Base-by-base conservation (phyloP, 2,329 filamentous ascomycete species). In the Apiospora pterosperma region DNA sequence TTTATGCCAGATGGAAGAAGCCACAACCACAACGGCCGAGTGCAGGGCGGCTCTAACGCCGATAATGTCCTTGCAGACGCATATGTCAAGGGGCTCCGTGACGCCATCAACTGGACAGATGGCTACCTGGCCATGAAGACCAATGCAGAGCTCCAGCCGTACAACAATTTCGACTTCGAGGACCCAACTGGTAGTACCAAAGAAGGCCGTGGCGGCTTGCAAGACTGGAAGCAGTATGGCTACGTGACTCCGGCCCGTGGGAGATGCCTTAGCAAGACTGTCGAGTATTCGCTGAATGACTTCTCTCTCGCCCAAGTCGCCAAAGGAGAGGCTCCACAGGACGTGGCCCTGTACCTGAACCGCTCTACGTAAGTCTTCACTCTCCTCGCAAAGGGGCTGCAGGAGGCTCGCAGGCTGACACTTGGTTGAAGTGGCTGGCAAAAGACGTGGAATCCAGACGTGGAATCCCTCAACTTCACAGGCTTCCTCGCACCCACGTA, bases 261-360 rank as follows among this genome's bases (percentile, higher is more conserved):
- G 67, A 84, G 93, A 25, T 92, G 88, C 1, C 83, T 61, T 19
- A 61, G 87, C 42, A 78, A 91, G 10, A 93, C 90, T 0, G 84
- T 93, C 1, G 91, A 93, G 73, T 94, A 94, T 73, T 87, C 89
- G 8, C 93, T 93, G 75, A 88, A 93, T 68, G 91, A 93, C 76
- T 94, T 87, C 70, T 88, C 86, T 67, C 88, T 92, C 64, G 81
- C 87, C 0, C 80, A 87, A 60, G 85, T 92, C 63, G 90, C 90
- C 0, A 80, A 81, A 10, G 80, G 78, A 0, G 74, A 91, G 39
- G 85, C 85, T 1, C 81, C 85, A 11, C 78, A 79, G 3, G 76
- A 73, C 0, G 90, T 79, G 10, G 68, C 74, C 6, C 85, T 79
- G 59, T 89, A 88, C 59, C 74, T 87, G 21, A 77, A 81, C 38